phyloP scores from a whole-genome alignment of 352 stramenopile genomes.

The Phytopythium chamaehyphon region DNA sequence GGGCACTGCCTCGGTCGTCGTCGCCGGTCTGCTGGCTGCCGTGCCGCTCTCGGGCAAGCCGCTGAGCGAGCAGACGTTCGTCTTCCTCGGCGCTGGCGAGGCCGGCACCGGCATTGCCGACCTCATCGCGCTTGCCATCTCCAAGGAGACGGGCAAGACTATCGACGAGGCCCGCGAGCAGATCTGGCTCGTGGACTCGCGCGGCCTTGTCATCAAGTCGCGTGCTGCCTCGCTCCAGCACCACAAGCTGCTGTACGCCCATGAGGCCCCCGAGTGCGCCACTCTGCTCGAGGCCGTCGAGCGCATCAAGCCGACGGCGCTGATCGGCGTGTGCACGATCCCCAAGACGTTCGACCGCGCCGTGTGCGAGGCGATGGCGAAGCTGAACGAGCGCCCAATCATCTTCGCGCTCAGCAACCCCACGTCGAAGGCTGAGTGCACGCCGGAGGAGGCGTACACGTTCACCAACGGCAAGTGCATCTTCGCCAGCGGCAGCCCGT shows the following conservation, averaged over 20 bases:
- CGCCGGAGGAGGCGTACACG: constrained; percentile 94
- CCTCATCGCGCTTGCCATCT: constrained; percentile 90
- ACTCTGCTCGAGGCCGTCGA: constrained; percentile 78
- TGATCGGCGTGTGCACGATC: constrained; percentile 94
- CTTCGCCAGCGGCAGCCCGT: constrained; percentile 95
- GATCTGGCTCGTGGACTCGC: constrained; percentile 92
- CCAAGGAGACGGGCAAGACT: constrained; percentile 81
- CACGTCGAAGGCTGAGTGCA: constrained; percentile 96
- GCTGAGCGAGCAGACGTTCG: constrained; percentile 92
- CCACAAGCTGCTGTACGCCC: constrained; percentile 88
- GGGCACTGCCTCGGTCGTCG: constrained; percentile 70
- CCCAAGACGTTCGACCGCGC: constrained; percentile 87
- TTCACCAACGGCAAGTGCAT: constrained; percentile 95
- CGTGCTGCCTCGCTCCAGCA: constrained; percentile 79
- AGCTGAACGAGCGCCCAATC: constrained; percentile 88
- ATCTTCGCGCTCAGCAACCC: constrained; percentile 97
- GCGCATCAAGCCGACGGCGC: constrained; percentile 88
- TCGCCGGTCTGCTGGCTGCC: constrained; percentile 74
- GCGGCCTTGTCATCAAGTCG: constrained; percentile 78
- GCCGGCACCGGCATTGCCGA: constrained; percentile 95
- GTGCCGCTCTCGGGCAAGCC: constrained; percentile 66
- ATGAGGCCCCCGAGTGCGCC: constrained; percentile 62
- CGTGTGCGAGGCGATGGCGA: constrained; percentile 88
- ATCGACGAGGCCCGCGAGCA: constrained; percentile 87
- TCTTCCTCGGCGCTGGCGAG: constrained; percentile 94